These are phyloP conservation scores for Aotearoamyces nothofagi DNA, from an alignment of 2,329 filamentous ascomycete species.

Conservation along the genomic window DNA sequence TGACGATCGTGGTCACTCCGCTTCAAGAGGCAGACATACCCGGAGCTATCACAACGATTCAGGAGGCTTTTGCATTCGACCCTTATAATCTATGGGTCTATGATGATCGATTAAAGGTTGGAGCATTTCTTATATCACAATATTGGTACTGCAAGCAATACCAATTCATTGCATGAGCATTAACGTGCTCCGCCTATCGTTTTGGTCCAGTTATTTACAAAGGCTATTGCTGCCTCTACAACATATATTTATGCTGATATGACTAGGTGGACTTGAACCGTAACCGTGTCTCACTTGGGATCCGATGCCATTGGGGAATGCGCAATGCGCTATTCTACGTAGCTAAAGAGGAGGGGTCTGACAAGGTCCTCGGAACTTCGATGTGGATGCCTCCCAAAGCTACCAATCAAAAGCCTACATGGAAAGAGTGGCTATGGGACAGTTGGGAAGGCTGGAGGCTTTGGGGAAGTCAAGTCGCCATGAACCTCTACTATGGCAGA, in stretches of 20 bases:
- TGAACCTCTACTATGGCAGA: conserved; percentile 53
- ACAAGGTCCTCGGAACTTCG: conserved; percentile 49
- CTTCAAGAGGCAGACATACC: conserved; percentile 45
- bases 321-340: conserved; percentile 55
- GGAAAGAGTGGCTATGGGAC: conserved; percentile 46
- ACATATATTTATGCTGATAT: conserved; percentile 8
- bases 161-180: conserved; percentile 1
- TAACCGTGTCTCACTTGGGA: conserved; percentile 46
- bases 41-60: conserved; percentile 47
- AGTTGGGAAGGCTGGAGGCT: conserved; percentile 53
- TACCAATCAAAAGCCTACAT: conserved; percentile 31
- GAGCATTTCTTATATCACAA: too few relatives aligned
- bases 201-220: too few relatives aligned
- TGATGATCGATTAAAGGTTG: conserved; percentile 37
- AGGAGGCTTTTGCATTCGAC: conserved; percentile 49
- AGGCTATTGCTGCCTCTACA: conserved; percentile 6
- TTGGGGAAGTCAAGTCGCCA: conserved; percentile 47
- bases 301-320: conserved; percentile 57
- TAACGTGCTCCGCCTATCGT: conserved; percentile 3
- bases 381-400: conserved; percentile 54
- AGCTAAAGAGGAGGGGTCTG: conserved; percentile 38
- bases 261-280: conserved; percentile 6
- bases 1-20: conserved; percentile 37
- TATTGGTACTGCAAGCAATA: conserved; percentile 1
- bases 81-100: conserved; percentile 55